Evolutionary conservation across 352 stramenopile species (phyloP), one percentile per base, ranked within the genome.

Genomic region (Phytophthora brassicae): DNA sequence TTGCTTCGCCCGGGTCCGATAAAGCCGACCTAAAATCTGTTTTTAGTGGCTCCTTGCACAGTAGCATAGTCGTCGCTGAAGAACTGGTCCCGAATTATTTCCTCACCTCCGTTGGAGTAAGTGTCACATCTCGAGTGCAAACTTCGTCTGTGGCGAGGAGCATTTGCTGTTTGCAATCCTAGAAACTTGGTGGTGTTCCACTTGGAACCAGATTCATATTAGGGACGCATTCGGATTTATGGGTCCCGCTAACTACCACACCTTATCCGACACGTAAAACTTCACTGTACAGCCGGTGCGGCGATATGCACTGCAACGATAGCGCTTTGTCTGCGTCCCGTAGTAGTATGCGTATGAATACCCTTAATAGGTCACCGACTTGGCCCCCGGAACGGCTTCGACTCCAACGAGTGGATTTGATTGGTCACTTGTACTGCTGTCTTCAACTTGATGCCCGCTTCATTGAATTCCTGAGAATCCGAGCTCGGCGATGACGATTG

Each of bases 401-500:
- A 38, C 31, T 16, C 31, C 31, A n/a, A n/a, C n/a, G 11, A 8
- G 4, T 31, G 26, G 26, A 31, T 31, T 31, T 31, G 26, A 4
- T 31, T 31, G 26, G 26, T 8, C 26, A 31, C 26, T 31, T 31
- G 26, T 31, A 9, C 26, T 8, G 26, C 26, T 9, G 11, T 16
- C 31, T 38, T 38, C 31, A 16, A 38, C 31, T 38, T 38, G 31
- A 12, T 16, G 16, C 31, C 31, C 6, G 6, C 31, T 16, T 16
- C 11, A 6, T 49, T 42, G 6, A 35, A 23, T 6, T 31, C 26
- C 26, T 31, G 26, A 31, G 20, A 42, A 12, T 41, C 28, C 3
- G 31, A 55, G 33, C 6, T 44, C 42, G 45, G 45, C 43, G 26
- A 31, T 31, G 45, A 55, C 43, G 26, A 31, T 31, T 33, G 48